Evolutionary conservation across 306 rosid genomes (phyloP).

Genomic region (Vigna unguiculata): DNA sequence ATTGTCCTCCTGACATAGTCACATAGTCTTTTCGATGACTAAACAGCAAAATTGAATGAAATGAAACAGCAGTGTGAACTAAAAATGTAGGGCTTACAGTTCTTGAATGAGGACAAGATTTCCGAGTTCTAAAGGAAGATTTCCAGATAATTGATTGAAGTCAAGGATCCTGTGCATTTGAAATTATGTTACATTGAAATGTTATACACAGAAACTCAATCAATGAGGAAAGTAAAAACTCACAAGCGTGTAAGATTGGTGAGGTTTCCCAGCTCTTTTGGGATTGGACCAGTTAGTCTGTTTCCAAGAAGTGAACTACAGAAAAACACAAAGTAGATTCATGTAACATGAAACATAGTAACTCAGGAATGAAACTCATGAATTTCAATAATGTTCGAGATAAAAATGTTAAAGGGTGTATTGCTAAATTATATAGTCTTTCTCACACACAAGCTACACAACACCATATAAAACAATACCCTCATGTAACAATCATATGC

Average conservation of each 20-base stretch:
- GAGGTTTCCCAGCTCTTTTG: slow-evolving; percentile 50
- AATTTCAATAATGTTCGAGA: background rate
- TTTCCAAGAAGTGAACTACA: slow-evolving; percentile 61
- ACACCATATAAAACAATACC: background rate
- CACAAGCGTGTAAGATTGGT: slow-evolving; percentile 52
- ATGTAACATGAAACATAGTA: background rate
- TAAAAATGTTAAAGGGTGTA: background rate
- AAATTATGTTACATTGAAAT: background rate
- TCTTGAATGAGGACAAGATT: slow-evolving; percentile 41
- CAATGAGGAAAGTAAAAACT: slow-evolving; percentile 33
- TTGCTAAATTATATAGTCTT: background rate
- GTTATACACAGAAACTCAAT: background rate
- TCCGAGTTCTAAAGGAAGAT: slow-evolving; percentile 61
- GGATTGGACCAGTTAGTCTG: slow-evolving; percentile 63
- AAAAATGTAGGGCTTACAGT: slow-evolving; percentile 48
- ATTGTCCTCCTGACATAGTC: too few species aligned
- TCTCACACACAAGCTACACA: background rate
- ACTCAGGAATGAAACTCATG: background rate
- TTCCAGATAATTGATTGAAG: slow-evolving; percentile 57
- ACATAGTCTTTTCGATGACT: background rate
- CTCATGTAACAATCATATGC: background rate
- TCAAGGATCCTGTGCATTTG: slow-evolving; percentile 49
- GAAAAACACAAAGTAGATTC: background rate
- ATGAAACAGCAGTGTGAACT: background rate
- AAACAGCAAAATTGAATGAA: background rate